Evolutionary conservation across 2,329 filamentous ascomycete genomes (phyloP), one percentile per base, ranked within the genome.

Genomic region (Sarocladiaceae sp.): DNA sequence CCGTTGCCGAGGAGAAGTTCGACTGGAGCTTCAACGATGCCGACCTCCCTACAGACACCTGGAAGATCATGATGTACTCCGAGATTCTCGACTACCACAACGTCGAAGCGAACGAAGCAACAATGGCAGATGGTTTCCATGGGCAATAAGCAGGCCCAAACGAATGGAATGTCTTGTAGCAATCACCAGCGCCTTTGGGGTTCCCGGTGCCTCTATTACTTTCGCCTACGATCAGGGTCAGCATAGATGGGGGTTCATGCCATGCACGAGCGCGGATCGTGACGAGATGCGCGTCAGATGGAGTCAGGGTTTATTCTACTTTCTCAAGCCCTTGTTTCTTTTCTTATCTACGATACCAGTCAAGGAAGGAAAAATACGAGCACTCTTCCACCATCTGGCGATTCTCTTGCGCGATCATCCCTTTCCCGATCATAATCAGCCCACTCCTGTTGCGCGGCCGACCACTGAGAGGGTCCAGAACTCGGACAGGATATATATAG

Each of bases 21-120:
- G 94, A 99, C 69, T 99, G 94, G 94, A 97, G 92, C 51, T 99
- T 99, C 75, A 97, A 97, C 70, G 94, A 99, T 63, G 94, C 93
- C 46, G 94, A 99, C 66, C 77, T 99, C 53, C 93, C 94, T 1
- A 92, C 97, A 49, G 94, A 99, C 67, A 96, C 92, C n/a, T 99
- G 94, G 94, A 99, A 99, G 77, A 97, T 99, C 68, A 99, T 97
- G 94, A 99, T 99, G 94, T 97, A 97, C 78, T 96, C 92, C 50
- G 93, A 97, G 71, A 97, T 99, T 63, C 86, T 97, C 62, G 92
- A 97, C 71, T 97, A 97, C 73, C 94, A 97, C 75, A 97, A 97
- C 66, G 87, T 96, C 57, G 91, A 96, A 56, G 71, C 77, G 40
- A 65, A 64, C 44, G 59, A 59, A 29, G 63, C 64, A 22, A 59